These are phyloP conservation scores for Exserohilum rostratum DNA, from an alignment of 2,329 filamentous ascomycete genomes.

Conservation along the genomic window DNA sequence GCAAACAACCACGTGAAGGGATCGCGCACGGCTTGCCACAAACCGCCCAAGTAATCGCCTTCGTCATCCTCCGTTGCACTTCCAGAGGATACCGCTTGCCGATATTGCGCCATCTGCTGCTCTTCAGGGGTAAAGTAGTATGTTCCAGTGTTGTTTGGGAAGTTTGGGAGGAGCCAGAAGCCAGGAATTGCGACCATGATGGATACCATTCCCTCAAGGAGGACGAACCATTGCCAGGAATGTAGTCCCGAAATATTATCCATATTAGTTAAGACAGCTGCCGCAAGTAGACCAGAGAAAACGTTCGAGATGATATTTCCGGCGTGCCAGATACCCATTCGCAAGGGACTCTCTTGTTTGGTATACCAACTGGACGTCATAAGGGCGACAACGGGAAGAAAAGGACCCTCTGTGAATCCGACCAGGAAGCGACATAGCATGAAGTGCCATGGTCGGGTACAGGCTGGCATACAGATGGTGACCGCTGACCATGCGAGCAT, in stretches of 20 bases:
- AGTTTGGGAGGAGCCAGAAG: slow-evolving; percentile 47
- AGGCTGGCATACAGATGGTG: slow-evolving; percentile 53
- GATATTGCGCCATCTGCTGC: slow-evolving; percentile 30
- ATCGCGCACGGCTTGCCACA: slow-evolving; percentile 44
- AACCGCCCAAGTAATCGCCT: slow-evolving; percentile 45
- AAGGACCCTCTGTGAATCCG: slow-evolving; percentile 49
- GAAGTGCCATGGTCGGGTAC: slow-evolving; percentile 40
- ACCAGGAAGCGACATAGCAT: slow-evolving; percentile 48
- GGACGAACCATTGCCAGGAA: slow-evolving; percentile 54
- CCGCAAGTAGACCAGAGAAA: slow-evolving; percentile 54
- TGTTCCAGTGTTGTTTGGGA: slow-evolving; percentile 18
- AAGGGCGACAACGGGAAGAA: slow-evolving; percentile 48
- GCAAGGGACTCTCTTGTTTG: slow-evolving; percentile 51
- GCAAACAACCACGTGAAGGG: slow-evolving; percentile 51
- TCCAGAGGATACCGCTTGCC: slow-evolving; percentile 26
- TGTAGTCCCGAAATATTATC: slow-evolving; percentile 48
- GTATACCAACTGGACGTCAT: slow-evolving; percentile 56
- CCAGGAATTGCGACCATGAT: slow-evolving; percentile 45
- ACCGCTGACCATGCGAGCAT: slow-evolving; percentile 53
- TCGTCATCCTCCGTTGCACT: slow-evolving; percentile 34
- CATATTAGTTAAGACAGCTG: slow-evolving; percentile 55
- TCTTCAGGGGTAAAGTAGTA: slow-evolving; percentile 19
- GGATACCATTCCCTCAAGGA: slow-evolving; percentile 63
- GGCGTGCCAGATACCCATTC: slow-evolving; percentile 56
- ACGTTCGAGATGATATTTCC: slow-evolving; percentile 56